These are phyloP conservation scores for Vickermania spadyakhi DNA, from an alignment of 208 protist genomes.

Conservation along the genomic window DNA sequence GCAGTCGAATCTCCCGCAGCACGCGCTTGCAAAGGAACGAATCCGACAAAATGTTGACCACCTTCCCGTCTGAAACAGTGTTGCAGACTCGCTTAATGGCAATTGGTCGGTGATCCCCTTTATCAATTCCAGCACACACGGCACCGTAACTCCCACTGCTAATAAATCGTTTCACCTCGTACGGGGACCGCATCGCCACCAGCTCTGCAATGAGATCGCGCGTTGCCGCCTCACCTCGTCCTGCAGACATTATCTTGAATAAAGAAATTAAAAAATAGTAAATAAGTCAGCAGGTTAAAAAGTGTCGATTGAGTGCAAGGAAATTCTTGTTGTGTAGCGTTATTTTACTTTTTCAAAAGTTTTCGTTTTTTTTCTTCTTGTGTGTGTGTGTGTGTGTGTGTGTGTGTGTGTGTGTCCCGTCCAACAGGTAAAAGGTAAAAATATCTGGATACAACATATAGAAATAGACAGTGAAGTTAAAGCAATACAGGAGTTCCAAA, in stretches of 20 bases:
- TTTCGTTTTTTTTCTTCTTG: constrained; percentile 10
- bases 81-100: constrained; percentile 86
- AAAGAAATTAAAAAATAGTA: too few relatives aligned
- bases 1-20: constrained; percentile 88
- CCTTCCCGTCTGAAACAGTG: constrained; percentile 71
- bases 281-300: background rate
- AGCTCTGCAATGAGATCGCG: constrained; percentile 73
- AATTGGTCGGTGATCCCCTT: constrained; percentile 34
- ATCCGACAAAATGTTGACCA: constrained; percentile 80
- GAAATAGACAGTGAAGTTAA: too few relatives aligned
- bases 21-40: constrained; percentile 88
- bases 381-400: background rate
- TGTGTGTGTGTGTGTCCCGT: background rate
- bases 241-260: constrained; percentile 7
- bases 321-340: constrained; percentile 4
- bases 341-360: background rate
- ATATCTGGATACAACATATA: too few relatives aligned
- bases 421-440: too few relatives aligned
- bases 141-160: constrained; percentile 87
- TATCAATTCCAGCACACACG: constrained; percentile 71
- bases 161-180: constrained; percentile 74
- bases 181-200: constrained; percentile 54
- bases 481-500: too few relatives aligned
- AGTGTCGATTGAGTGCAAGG: background rate
- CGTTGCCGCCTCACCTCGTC: constrained; percentile 60